Evolutionary conservation across 148 eudicot species (phyloP), one percentile per base, ranked within the genome.

Genomic region (Chenopodium suecicum): DNA sequence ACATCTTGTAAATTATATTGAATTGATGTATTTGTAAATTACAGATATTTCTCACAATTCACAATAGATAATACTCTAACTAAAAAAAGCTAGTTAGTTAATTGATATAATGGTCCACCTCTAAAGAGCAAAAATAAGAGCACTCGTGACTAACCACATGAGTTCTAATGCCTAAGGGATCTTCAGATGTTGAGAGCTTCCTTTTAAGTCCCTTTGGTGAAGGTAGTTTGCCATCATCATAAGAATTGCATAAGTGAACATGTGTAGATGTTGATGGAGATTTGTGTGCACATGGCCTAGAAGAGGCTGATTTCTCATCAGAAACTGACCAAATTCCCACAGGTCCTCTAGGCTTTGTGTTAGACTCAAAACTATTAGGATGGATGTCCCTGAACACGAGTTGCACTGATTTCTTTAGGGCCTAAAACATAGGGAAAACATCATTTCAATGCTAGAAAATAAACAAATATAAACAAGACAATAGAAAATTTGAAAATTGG

Each of bases 151-250:
- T 70, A 27, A 27, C 48, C 60, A 12, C 16, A 13, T 54, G 60
- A 54, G 60, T 54, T 54, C 20, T 54, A 4, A 54, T 13, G 20
- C 60, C 60, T 13, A 2, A 70, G 22, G 70, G 50, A 81, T 25
- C 22, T 14, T 76, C 68, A 56, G 22, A 11, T 25, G 52, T 70
- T 4, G 11, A 13, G 25, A 47, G 50, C 74, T 82, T 82, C 63
- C 85, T 74, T 74, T 83, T 83, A 10, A 47, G 29, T 9, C 68
- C 67, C 22, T 78, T 79, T 0, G 67, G 4, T 32, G 1, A 44
- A 58, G 82, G 41, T 58, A 37, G 29, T 7, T 65, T 70, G 14
- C 48, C 81, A 22, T 73, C 78, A 16, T 78, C 81, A 65, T 83
- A 79, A 73, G 84, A 82, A 76, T 60, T 65, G 74, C 72, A 64